Evolutionary conservation across 2,329 filamentous ascomycete species (phyloP).

Genomic region (Plenodomus tracheiphilus): DNA sequence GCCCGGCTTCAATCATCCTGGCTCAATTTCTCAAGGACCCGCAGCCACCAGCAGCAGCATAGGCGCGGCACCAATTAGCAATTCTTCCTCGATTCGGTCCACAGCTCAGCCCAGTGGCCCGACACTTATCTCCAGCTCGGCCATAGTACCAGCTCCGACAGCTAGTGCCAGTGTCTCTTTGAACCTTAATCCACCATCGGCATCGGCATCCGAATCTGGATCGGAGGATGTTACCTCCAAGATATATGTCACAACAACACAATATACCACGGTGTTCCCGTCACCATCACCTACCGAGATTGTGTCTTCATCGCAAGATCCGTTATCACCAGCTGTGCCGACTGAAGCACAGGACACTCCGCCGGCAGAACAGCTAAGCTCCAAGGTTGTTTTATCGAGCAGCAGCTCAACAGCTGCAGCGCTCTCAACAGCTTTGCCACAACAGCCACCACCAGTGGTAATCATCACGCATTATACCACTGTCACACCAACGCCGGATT

Average conservation of each 20-base stretch:
- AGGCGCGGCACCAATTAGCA: neutral
- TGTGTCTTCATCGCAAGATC: neutral
- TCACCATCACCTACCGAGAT: conserved; percentile 12
- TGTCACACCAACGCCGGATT: conserved; percentile 11
- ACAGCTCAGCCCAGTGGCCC: conserved; percentile 2
- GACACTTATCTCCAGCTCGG: conserved; percentile 7
- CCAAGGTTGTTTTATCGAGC: neutral
- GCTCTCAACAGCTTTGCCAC: conserved; percentile 13
- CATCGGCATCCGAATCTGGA: neutral
- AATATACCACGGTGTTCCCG: conserved; percentile 33
- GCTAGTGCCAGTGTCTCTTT: neutral
- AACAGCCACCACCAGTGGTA: conserved; percentile 30
- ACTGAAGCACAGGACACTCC: conserved; percentile 7
- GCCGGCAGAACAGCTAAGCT: neutral
- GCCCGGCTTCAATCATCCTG: conserved; percentile 25
- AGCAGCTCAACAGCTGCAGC: conserved; percentile 9
- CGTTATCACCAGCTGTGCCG: conserved; percentile 6
- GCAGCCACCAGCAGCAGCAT: conserved; percentile 1
- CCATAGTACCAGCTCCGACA: neutral
- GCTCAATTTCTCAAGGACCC: conserved; percentile 7
- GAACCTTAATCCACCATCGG: neutral
- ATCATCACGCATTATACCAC: conserved; percentile 39
- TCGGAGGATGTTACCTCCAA: conserved; percentile 14
- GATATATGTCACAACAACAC: conserved; percentile 29
- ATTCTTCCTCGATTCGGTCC: conserved; percentile 6